Conservation (phyloP, 176 grass and related monocot species). For the Alloteropsis semialata region DNA sequence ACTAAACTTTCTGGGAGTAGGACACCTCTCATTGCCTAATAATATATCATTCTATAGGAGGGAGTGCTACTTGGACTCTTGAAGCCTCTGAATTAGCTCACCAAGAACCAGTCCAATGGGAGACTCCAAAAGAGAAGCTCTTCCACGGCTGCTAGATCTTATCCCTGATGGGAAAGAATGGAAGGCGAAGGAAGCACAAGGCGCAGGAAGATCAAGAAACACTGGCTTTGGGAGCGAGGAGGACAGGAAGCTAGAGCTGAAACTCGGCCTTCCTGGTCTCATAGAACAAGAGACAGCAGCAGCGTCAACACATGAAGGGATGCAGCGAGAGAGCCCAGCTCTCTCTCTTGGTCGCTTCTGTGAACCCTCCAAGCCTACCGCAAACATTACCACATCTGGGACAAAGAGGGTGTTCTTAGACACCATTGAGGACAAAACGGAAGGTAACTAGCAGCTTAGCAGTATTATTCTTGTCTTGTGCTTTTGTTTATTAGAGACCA, state of each 20-base stretch:
- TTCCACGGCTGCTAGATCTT: slow-evolving; percentile 73
- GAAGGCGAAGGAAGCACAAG: slow-evolving; percentile 31
- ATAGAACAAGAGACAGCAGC: slow-evolving; percentile 8
- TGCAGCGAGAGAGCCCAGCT: slow-evolving; percentile 42
- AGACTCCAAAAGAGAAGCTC: slow-evolving; percentile 36
- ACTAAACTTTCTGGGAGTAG: slow-evolving; percentile 15
- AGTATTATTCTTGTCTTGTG: not conserved
- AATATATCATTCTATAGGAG: slow-evolving; percentile 14
- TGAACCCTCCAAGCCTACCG: slow-evolving; percentile 30
- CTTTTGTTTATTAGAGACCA: slow-evolving; percentile 29
- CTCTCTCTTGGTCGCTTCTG: slow-evolving; percentile 54
- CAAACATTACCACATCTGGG: slow-evolving; percentile 32
- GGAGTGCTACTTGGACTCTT: slow-evolving; percentile 11
- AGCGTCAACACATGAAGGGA: slow-evolving; percentile 3
- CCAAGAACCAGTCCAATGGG: slow-evolving; percentile 47
- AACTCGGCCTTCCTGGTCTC: slow-evolving; percentile 73
- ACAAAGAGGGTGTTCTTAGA: slow-evolving; percentile 66
- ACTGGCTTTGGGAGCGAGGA: slow-evolving; percentile 37
- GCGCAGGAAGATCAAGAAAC: slow-evolving; percentile 14
- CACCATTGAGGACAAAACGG: slow-evolving; percentile 42
- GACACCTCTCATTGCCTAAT: slow-evolving; percentile 16
- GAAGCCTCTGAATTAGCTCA: slow-evolving; percentile 22
- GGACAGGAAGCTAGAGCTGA: slow-evolving; percentile 80
- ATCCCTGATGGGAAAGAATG: slow-evolving; percentile 68
- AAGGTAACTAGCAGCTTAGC: slow-evolving; percentile 53